These are phyloP conservation scores for Calonectria montana DNA, from an alignment of 2,329 filamentous ascomycete genomes.

Conservation along the genomic window DNA sequence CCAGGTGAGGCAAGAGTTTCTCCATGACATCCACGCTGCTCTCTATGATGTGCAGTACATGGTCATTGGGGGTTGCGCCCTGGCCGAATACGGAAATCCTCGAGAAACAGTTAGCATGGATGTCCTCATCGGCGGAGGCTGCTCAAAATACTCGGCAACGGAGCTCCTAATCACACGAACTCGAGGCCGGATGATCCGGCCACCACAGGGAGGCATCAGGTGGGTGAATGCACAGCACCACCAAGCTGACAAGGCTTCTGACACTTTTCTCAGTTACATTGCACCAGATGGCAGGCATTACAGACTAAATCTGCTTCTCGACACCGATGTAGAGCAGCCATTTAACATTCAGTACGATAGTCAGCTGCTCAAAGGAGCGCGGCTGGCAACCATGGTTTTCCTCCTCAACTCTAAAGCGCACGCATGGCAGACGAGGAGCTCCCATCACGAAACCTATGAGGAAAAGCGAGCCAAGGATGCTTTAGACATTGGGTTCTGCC, in stretches of 20 bases:
- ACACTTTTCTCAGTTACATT: background rate
- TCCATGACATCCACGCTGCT: background rate
- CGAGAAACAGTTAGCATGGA: background rate
- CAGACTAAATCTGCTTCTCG: background rate
- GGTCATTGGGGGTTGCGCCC: background rate
- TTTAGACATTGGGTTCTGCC: background rate
- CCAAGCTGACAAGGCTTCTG: background rate
- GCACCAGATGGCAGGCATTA: background rate
- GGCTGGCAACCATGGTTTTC: background rate
- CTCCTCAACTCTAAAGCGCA: background rate
- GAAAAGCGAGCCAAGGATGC: background rate
- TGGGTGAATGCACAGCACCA: background rate
- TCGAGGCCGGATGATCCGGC: slow-evolving; percentile 3
- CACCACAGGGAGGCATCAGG: background rate
- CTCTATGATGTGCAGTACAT: slow-evolving; percentile 2
- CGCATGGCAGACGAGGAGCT: background rate
- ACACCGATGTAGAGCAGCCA: background rate
- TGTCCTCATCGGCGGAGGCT: background rate
- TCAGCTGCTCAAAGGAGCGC: background rate
- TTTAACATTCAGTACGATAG: background rate
- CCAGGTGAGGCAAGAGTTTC: background rate
- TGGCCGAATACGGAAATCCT: background rate
- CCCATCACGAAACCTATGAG: background rate
- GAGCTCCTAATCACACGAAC: background rate
- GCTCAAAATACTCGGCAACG: background rate